A percentile compares a stretch with the other conserved stretches of the same genome.
Conservation (phyloP, 306 rosid species). For the Inga oerstediana region DNA sequence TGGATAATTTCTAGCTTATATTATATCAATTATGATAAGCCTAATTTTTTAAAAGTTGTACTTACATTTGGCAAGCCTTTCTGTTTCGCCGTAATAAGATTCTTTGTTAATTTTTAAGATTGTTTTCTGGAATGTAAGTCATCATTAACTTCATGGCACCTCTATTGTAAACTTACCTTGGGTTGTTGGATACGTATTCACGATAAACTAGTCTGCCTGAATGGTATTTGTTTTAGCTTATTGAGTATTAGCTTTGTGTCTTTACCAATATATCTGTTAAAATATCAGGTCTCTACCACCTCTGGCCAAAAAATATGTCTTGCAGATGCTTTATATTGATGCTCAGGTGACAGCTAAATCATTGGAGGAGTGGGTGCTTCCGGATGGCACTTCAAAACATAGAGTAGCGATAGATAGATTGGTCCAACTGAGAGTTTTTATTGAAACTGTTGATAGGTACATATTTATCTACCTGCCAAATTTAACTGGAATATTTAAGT, state of each 20-base stretch:
- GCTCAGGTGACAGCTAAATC: conserved; percentile 65
- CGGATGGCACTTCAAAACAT: conserved; percentile 85
- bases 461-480: background rate
- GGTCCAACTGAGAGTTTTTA: conserved; percentile 76
- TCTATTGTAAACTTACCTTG: conserved; percentile 6
- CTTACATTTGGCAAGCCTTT: background rate
- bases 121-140: conserved; percentile 20
- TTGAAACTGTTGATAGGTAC: conserved; percentile 77
- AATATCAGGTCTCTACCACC: conserved; percentile 86
- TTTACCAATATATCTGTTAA: background rate
- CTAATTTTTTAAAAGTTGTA: background rate
- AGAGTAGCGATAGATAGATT: conserved; percentile 86
- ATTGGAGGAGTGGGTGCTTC: conserved; percentile 91
- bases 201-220: conserved; percentile 6
- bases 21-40: conserved; percentile 2
- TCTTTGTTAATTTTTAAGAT: background rate
- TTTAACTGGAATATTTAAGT: conserved; percentile 11
- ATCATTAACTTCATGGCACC: conserved; percentile 19
- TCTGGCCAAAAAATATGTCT: conserved; percentile 80
- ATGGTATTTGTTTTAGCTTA: conserved; percentile 16
- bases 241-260: conserved; percentile 2
- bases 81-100: background rate
- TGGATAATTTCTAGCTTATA: background rate
- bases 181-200: background rate
- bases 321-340: conserved; percentile 77